phyloP scores from a whole-genome alignment of 1,139 yeast species.

The Ogataea hybrid region DNA sequence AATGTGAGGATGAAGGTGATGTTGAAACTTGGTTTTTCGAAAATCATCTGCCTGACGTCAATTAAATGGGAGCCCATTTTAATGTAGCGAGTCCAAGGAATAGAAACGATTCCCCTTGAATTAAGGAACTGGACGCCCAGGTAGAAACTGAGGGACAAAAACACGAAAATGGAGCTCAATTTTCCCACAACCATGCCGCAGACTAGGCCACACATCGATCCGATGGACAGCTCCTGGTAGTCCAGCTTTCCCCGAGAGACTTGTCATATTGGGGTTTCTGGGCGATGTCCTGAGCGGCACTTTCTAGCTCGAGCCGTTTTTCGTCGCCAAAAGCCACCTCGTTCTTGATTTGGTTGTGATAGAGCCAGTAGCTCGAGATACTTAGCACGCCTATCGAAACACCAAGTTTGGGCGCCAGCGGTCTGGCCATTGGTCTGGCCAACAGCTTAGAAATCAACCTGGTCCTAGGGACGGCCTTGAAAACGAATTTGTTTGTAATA shows the following conservation, averaged over 20 bases:
- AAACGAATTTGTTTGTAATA: not conserved
- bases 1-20: constrained; percentile 57
- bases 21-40: constrained; percentile 66
- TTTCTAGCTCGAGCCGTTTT: constrained; percentile 31
- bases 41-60: constrained; percentile 51
- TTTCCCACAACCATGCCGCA: constrained; percentile 67
- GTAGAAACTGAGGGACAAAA: constrained; percentile 50
- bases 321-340: constrained; percentile 21
- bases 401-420: constrained; percentile 9
- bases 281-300: constrained; percentile 16
- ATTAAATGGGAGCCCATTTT: constrained; percentile 45
- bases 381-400: constrained; percentile 12
- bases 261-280: constrained; percentile 28
- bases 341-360: constrained; percentile 16
- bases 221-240: constrained; percentile 66
- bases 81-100: constrained; percentile 48
- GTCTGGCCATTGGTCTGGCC: constrained; percentile 2
- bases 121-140: constrained; percentile 50
- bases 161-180: constrained; percentile 55
- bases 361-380: constrained; percentile 10
- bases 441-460: constrained; percentile 4
- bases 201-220: constrained; percentile 64
- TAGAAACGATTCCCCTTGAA: constrained; percentile 51
- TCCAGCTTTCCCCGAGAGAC: constrained; percentile 44
- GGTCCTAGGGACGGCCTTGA: constrained; percentile 1